Percentiles rank a stretch among this genome's conserved stretches.
phyloP scores from a whole-genome alignment of 2,329 filamentous ascomycete species.

The Neonectria neomacrospora region DNA sequence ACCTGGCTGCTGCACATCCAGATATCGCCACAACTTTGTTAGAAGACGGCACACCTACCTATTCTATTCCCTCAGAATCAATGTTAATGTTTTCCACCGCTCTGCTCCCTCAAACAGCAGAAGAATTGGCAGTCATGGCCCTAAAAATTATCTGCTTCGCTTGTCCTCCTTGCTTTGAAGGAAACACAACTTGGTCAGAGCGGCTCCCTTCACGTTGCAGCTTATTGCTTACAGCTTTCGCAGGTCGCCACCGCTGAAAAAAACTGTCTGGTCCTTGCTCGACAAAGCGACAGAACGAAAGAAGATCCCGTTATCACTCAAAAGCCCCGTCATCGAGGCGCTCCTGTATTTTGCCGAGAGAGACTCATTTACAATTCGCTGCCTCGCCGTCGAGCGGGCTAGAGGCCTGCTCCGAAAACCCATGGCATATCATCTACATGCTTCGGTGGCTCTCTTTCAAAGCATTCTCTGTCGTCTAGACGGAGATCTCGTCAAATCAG shows the following conservation, averaged over 20 bases:
- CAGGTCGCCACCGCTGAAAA: slow-evolving; percentile 42
- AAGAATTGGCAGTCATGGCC: slow-evolving; percentile 35
- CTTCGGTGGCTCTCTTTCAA: slow-evolving; percentile 46
- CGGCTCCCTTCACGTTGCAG: fast-evolving
- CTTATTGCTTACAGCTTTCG: background rate
- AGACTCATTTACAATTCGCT: slow-evolving; percentile 44
- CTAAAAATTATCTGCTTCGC: slow-evolving; percentile 44
- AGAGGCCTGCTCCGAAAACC: slow-evolving; percentile 39
- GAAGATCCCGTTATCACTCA: slow-evolving; percentile 30
- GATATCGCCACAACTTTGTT: slow-evolving; percentile 24
- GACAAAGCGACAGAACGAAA: slow-evolving; percentile 30
- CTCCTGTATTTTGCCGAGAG: slow-evolving; percentile 49
- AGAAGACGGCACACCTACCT: slow-evolving; percentile 33
- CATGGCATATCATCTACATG: slow-evolving; percentile 49
- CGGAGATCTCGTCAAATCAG: slow-evolving; percentile 41
- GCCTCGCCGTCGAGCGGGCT: slow-evolving; percentile 41
- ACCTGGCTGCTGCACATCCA: slow-evolving; percentile 12
- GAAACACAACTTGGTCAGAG: slow-evolving; percentile 46
- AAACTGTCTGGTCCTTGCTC: slow-evolving; percentile 43
- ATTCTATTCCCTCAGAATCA: slow-evolving; percentile 35
- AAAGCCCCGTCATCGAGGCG: slow-evolving; percentile 40
- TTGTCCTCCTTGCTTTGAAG: slow-evolving; percentile 48
- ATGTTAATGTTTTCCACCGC: background rate
- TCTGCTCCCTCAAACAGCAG: slow-evolving; percentile 29
- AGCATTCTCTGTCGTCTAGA: slow-evolving; percentile 47